Evolutionary conservation across 768 basidiomycete species (phyloP).

Genomic region (Auricularia heimuer): DNA sequence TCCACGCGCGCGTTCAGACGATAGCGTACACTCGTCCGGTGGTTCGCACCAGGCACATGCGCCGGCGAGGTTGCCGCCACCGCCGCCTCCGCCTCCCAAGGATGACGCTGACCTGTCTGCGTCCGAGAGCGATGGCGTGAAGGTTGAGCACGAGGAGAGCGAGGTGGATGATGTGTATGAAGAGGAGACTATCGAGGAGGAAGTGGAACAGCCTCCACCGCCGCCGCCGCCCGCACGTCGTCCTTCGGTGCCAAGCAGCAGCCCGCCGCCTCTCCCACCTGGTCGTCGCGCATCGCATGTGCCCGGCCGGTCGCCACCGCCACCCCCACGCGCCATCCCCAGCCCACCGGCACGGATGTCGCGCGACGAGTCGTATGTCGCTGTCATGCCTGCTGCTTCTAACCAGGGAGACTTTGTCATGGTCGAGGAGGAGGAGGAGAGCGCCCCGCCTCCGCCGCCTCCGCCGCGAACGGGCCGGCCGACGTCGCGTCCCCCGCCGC

Average conservation of each 20-base stretch:
- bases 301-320: conserved; percentile 3
- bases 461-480: conserved; percentile 29
- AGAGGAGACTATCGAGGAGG: conserved; percentile 35
- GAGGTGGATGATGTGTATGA: conserved; percentile 59
- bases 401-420: conserved; percentile 43
- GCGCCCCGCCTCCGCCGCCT: conserved; percentile 25
- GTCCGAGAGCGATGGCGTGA: conserved; percentile 45
- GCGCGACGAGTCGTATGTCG: not conserved
- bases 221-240: conserved; percentile 41
- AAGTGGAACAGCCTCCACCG: conserved; percentile 36
- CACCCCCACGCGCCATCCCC: not conserved
- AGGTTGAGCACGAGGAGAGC: conserved; percentile 62
- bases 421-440: conserved; percentile 38
- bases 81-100: conserved; percentile 28
- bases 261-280: conserved; percentile 26
- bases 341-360: not conserved
- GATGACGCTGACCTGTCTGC: conserved; percentile 37
- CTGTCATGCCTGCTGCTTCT: not conserved
- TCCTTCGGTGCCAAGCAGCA: conserved; percentile 16
- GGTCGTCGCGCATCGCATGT: conserved; percentile 10
- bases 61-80: conserved; percentile 9
- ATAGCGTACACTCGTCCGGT: not conserved
- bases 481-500: conserved; percentile 28
- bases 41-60: conserved; percentile 8
- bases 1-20: not conserved